Base-by-base conservation (phyloP, 2,329 filamentous ascomycete species). In the Didymellaceae sp. region DNA sequence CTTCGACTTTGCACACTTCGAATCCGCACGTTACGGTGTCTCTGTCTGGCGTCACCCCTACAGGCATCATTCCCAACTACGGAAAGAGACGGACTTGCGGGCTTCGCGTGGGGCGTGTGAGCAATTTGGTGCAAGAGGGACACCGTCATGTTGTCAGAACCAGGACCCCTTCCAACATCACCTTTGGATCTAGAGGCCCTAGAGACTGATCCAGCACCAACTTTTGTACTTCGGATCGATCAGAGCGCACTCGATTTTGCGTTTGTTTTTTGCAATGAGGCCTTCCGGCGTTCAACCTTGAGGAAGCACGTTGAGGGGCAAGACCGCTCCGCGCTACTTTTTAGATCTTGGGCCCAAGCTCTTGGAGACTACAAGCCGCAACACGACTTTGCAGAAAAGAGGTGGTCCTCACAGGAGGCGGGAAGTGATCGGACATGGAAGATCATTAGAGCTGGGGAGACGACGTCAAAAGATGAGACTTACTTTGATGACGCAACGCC, bases 331-430 rank as follows among this genome's bases (percentile, higher is more conserved):
- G 59, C 62, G 13, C 48, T 64, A 3, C 54, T 64, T 5, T 71
- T 70, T 40, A 55, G 62, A 32, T 61, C 66, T 4, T 70, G 67
- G 66, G 40, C 58, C 8, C 61, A 66, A 25, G 65, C 66, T 4
- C 20, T 64, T 3, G 40, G 52, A 6, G 35, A 45, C 16, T 62
- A 50, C 37, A 54, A 57, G 1, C 48, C 39, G 5, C 33, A 40
- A 5, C 45, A 62, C 42, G 46, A 58, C 5, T 66, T 68, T 17
- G 51, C 25, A 5, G 40, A 45, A 30, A 46, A 34, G 7, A 48
- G 40, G 17, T 70, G 66, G 67, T 44, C 31, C 7, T 52, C 62
- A 13, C 40, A 59, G 16, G 16, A 57, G 11, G 52, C 61, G 6
- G 61, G 63, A 5, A 45, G 18, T 2, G 42, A 52, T 13, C 42